Base-by-base conservation (phyloP, 495 filamentous ascomycete species). In the Xylaria cubensis region DNA sequence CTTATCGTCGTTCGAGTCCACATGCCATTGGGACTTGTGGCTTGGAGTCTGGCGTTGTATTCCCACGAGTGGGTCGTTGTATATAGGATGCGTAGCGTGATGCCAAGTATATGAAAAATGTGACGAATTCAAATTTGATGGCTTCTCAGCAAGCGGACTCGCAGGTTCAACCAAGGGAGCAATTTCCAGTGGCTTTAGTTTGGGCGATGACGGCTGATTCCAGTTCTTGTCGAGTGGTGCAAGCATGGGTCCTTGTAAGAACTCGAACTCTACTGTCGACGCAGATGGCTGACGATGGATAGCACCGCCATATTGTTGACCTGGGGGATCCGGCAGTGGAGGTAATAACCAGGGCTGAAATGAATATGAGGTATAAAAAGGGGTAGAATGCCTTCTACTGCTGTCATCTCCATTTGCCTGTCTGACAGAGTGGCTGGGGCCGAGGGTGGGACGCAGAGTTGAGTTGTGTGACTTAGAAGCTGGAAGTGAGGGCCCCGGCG, bases 381-480 rank as follows among this genome's bases (percentile, higher is more conserved):
- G 32, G 32, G 61, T 24, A 2, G 48, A 56, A 39, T 61, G 29
- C 26, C 13, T 15, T 12, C 8, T 26, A 48, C 15, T 67, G 15
- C 29, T 26, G 17, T 59, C 26, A 12, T 51, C 29, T 2, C 13
- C 24, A 42, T 19, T 36, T 19, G 21, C n/a, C 51, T 44, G 70
- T 1, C 46, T 15, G 4, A 63, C 44, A 13, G 55, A 34, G 39
- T 29, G 21, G 48, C 48, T n/a, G 36, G n/a, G 13, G 10, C 77
- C 76, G 4, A 79, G 78, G 36, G 82, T 84, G 17, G 83, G 85
- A 68, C 71, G 74, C 12, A 44, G 67, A 34, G 66, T 48, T 1
- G 21, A 21, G 55, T 72, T 63, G 50, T 70, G 62, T 15, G 61
- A 17, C 50, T 68, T 17, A 67, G n/a, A 59, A 41, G 12, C 17